Conservation (phyloP, 805 yeast genomes). For the Candida succiphila region DNA sequence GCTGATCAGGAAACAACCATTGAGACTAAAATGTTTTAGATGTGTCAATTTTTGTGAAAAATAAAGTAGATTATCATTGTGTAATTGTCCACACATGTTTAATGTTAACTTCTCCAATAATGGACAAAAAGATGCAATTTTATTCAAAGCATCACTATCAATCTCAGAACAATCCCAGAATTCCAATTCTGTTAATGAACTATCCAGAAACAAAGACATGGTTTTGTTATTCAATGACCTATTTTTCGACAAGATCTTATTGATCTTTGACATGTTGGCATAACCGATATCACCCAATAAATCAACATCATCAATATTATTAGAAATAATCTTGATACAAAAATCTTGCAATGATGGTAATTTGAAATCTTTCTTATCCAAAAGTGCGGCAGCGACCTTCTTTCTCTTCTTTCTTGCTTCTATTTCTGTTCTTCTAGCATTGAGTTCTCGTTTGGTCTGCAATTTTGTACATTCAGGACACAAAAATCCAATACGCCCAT, state of each 20-base stretch:
- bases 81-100: slow-evolving; percentile 90
- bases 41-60: slow-evolving; percentile 47
- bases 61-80: slow-evolving; percentile 63
- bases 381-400: slow-evolving; percentile 72
- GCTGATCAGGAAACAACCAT: slow-evolving; percentile 85
- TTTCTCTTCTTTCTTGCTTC: slow-evolving; percentile 67
- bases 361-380: slow-evolving; percentile 56
- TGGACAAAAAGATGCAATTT: slow-evolving; percentile 75
- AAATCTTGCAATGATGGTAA: slow-evolving; percentile 73
- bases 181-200: slow-evolving; percentile 45
- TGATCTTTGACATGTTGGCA: slow-evolving; percentile 58
- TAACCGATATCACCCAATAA: slow-evolving; percentile 82
- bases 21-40: slow-evolving; percentile 49
- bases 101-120: slow-evolving; percentile 53
- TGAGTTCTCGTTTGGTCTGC: slow-evolving; percentile 30
- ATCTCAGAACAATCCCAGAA: slow-evolving; percentile 92
- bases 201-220: slow-evolving; percentile 59
- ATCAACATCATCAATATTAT: slow-evolving; percentile 65
- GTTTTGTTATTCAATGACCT: slow-evolving; percentile 71
- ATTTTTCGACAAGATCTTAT: slow-evolving; percentile 71
- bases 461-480: slow-evolving; percentile 53
- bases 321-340: slow-evolving; percentile 60
- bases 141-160: slow-evolving; percentile 50
- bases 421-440: slow-evolving; percentile 41
- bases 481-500: slow-evolving; percentile 48